Evolutionary conservation across 345 rosid species (phyloP).

Genomic region (Citrus medica): DNA sequence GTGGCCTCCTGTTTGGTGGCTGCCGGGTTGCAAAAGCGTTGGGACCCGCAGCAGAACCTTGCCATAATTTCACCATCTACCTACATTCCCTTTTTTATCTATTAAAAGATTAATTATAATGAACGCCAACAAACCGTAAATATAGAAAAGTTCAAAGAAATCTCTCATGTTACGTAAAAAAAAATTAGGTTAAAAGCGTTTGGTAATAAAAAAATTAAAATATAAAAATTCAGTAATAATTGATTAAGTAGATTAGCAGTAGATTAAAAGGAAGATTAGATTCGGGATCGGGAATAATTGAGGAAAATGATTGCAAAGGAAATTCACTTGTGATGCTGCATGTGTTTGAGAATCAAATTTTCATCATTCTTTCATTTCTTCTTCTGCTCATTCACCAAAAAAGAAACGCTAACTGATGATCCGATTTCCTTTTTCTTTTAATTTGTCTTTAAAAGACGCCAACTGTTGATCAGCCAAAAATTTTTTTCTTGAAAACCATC

Average conservation of each 20-base stretch:
- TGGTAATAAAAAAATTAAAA: not conserved
- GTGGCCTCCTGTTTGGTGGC: slow-evolving; percentile 45
- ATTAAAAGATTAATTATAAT: slow-evolving; percentile 6
- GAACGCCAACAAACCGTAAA: not conserved
- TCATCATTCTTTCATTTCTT: slow-evolving; percentile 17
- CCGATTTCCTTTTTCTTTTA: not conserved
- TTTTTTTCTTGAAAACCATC: no score
- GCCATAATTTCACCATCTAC: slow-evolving; percentile 27
- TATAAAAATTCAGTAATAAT: not conserved
- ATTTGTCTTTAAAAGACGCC: no score
- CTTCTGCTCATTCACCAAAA: not conserved
- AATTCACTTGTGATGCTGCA: slow-evolving; percentile 33
- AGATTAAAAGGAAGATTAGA: slow-evolving; percentile 15
- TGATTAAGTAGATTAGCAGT: not conserved
- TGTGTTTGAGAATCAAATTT: slow-evolving; percentile 37
- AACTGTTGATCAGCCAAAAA: no score
- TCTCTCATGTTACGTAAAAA: no score
- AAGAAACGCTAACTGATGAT: not conserved
- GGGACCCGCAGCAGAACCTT: slow-evolving; percentile 17
- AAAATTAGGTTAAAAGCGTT: not conserved
- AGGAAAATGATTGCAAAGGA: slow-evolving; percentile 38
- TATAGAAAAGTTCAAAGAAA: not conserved
- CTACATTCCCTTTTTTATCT: not conserved
- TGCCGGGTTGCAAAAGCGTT: slow-evolving; percentile 20
- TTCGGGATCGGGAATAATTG: slow-evolving; percentile 27